Base-by-base conservation (phyloP, 495 filamentous ascomycete species). In the Durotheca rogersii region DNA sequence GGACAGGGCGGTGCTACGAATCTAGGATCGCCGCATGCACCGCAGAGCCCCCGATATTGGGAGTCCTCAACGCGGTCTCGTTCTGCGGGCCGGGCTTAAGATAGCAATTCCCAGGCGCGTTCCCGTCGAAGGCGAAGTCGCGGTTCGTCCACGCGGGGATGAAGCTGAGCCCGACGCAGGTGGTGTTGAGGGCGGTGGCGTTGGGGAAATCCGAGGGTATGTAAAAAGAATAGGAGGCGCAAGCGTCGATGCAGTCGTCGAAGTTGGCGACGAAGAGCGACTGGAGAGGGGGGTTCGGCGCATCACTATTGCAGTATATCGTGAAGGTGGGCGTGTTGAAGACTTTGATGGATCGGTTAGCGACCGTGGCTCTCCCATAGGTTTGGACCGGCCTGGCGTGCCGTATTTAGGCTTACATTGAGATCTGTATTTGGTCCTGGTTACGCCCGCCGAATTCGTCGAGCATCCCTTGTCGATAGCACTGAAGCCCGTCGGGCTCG, bases 201-300 rank as follows among this genome's bases (percentile, higher is more conserved):
- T 31, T 47, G 23, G 53, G 51, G 25, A 69, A 72, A 12, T 52
- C 33, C 0, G 29, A 21, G 4, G 67, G 55, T 6, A 66, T 56
- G 33, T 68, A 75, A 4, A 40, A 56, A 6, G 69, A 62, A 41
- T 70, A 76, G 4, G 63, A 64, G 12, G 72, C 67, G 60, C 73
- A 76, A 14, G 72, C 70, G 45, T 76, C 73, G 49, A 76, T 75
- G 61, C 73, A 76, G 20, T 66, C 64, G 51, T 51, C 41, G 39
- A 76, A 76, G 45, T 65, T 58, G 35, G 60, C 49, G 4, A 67
- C 67, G 53, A 75, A 76, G 6, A 76, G 35, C 1, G 66, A 65
- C 4, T 61, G 38, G 3, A 75, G 46, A 2, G 69, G 62, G 0
- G 29, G 9, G 18, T 59, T 51, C 21, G 60, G 59, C 11, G 70